Percentiles rank a stretch among this genome's conserved stretches.
Evolutionary conservation across 768 basidiomycete species (phyloP).

Genomic region (Tulasnella calospora): DNA sequence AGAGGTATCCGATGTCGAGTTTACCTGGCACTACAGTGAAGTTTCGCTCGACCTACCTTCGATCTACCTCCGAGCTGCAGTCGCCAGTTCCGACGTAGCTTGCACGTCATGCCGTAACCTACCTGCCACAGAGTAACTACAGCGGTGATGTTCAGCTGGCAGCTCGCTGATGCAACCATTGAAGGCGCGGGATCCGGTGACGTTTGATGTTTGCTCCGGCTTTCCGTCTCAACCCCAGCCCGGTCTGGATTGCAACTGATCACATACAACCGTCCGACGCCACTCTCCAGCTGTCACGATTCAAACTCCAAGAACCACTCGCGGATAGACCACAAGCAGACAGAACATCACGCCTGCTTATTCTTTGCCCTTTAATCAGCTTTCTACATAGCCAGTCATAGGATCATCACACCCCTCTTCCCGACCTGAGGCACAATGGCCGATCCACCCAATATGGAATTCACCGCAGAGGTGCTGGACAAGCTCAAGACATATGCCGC

Average conservation of each 20-base stretch:
- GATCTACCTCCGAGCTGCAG: not conserved
- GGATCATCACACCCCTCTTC: not conserved
- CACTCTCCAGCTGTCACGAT: not conserved
- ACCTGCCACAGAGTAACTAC: not conserved
- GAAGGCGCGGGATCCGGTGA: not conserved
- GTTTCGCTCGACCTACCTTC: not conserved
- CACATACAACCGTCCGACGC: not conserved
- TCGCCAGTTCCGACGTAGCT: not conserved
- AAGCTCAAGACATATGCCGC: slow-evolving; percentile 60
- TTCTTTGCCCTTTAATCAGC: not conserved
- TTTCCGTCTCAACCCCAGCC: not conserved
- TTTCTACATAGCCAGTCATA: not conserved
- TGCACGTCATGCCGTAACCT: not conserved
- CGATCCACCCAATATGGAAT: slow-evolving; percentile 22
- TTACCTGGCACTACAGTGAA: not conserved
- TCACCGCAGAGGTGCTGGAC: slow-evolving; percentile 9
- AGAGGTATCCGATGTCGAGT: not conserved
- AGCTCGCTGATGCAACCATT: not conserved
- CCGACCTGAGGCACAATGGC: slow-evolving; percentile 6
- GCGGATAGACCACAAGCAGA: not conserved
- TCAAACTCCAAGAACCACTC: not conserved
- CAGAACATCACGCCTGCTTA: not conserved
- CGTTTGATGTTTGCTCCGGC: slow-evolving; percentile 9
- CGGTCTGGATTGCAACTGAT: slow-evolving; percentile 3
- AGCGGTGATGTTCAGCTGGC: not conserved